Base-by-base conservation (phyloP, 2,329 filamentous ascomycete genomes). In the Fusarium napiforme region DNA sequence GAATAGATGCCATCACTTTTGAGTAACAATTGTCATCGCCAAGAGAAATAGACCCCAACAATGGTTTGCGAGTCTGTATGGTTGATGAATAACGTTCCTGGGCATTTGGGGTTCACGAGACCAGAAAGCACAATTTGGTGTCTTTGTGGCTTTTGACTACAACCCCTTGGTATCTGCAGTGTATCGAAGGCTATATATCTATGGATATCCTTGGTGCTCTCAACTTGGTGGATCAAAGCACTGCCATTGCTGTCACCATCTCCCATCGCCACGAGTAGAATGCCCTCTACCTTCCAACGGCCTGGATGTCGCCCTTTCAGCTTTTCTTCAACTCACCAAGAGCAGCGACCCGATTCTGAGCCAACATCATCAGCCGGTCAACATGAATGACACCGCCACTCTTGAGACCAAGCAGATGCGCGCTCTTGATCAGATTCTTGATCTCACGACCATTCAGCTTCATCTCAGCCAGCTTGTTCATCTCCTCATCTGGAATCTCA, bases 371-470 rank as follows among this genome's bases (percentile, higher is more conserved):
- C 14, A 83, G 59, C 10, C 73, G 75, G 7, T 80, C 78, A 39
- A 75, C 76, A 7, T 77, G 72, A 2, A 82, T 72, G 62, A 77
- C 78, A 7, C 76, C 74, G 4, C 77, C 75, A 30, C 66, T 74
- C 73, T 80, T 81, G 30, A 81, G 42, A 2, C 73, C 75, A 16
- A 85, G 80, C 11, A 85, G 56, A 65, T 82, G 79, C 1, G 81
- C 79, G 11, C 80, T 81, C 75, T 84, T 84, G 71, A 84, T 74
- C n/a, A 83, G 55, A 43, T 86, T 87, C 77, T 87, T 86, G 58
- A 87, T 87, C 80, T 87, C 84, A 7, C 85, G 79, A 0, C 85
- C 85, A 57, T 87, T 87, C 23, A 87, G 80, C 21, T 80, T 73
- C 59, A 85, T 77, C 47, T 77, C 60, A 0, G 84, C 77, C 34